A percentile compares a stretch with the other conserved stretches of the same genome.
phyloP scores from a whole-genome alignment of 345 rosid species.

The Hevea brasiliensis region DNA sequence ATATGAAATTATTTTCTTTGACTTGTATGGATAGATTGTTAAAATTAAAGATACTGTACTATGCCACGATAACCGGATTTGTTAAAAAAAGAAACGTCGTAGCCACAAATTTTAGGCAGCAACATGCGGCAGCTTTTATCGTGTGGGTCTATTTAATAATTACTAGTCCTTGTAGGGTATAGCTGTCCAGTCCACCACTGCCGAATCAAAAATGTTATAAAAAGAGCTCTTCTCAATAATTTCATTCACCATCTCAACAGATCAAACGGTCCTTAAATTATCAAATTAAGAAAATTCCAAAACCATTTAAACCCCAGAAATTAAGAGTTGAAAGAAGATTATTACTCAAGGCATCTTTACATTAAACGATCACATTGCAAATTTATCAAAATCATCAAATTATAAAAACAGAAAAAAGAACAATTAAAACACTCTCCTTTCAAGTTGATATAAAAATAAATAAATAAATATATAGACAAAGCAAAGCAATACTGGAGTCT shows the following conservation, averaged over 20 bases:
- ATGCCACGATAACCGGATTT: too few relatives aligned
- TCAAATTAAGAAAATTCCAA: neutral
- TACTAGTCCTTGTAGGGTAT: too few relatives aligned
- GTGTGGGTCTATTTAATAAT: too few relatives aligned
- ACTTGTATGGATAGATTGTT: too few relatives aligned
- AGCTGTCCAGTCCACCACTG: too few relatives aligned
- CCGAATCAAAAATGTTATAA: too few relatives aligned
- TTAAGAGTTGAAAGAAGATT: neutral
- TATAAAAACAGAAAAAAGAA: neutral
- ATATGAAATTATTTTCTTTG: too few relatives aligned
- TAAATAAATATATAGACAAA: constrained; percentile 19
- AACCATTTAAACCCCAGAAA: neutral
- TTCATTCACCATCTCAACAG: neutral
- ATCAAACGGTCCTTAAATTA: neutral
- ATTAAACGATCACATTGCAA: neutral
- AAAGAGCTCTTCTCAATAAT: neutral
- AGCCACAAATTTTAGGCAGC: too few relatives aligned
- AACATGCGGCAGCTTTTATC: too few relatives aligned
- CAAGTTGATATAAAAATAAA: neutral
- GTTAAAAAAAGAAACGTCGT: too few relatives aligned
- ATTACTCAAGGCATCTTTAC: neutral
- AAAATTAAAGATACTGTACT: too few relatives aligned
- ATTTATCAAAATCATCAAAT: neutral
- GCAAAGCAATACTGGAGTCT: constrained; percentile 16
- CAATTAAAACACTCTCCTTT: constrained; percentile 14